Percentiles rank a stretch among this genome's conserved stretches.
phyloP scores from a whole-genome alignment of 2,329 filamentous ascomycete species.

The Penicillium expansum region DNA sequence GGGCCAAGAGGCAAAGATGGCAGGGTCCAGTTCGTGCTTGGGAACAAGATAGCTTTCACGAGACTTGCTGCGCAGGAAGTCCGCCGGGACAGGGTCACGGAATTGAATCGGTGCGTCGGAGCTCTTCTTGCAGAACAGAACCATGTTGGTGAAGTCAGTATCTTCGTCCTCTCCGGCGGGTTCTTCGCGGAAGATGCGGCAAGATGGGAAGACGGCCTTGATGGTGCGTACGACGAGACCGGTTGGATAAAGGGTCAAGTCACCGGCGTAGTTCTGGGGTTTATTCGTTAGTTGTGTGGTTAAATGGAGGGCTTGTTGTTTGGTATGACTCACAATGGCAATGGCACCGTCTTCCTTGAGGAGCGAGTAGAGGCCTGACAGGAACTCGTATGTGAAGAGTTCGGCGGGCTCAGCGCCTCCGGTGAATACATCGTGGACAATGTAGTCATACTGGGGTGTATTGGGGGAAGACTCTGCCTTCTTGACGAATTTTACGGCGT shows the following conservation, averaged over 20 bases:
- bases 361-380: conserved; percentile 66
- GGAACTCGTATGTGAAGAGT: conserved; percentile 84
- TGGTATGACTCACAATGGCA: conserved; percentile 66
- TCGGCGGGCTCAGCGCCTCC: conserved; percentile 87
- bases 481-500: conserved; percentile 70
- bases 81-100: conserved; percentile 60
- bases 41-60: conserved; percentile 70
- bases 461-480: conserved; percentile 42
- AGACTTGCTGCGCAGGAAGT: conserved; percentile 70
- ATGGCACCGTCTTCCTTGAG: conserved; percentile 77
- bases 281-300: conserved; percentile 13
- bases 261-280: conserved; percentile 85
- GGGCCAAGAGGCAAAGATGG: conserved; percentile 37
- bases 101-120: conserved; percentile 57
- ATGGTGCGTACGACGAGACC: conserved; percentile 81
- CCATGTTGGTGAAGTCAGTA: conserved; percentile 88
- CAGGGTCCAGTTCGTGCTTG: conserved; percentile 62
- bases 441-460: conserved; percentile 69
- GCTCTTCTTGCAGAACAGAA: conserved; percentile 83
- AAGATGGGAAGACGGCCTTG: conserved; percentile 76
- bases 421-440: conserved; percentile 96
- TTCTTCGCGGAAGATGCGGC: conserved; percentile 83
- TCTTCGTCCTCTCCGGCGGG: conserved; percentile 47
- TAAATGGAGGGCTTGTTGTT: background rate
- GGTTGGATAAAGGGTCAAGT: conserved; percentile 73